Evolutionary conservation across 768 basidiomycete genomes (phyloP).

Genomic region (Phaffia australis): DNA sequence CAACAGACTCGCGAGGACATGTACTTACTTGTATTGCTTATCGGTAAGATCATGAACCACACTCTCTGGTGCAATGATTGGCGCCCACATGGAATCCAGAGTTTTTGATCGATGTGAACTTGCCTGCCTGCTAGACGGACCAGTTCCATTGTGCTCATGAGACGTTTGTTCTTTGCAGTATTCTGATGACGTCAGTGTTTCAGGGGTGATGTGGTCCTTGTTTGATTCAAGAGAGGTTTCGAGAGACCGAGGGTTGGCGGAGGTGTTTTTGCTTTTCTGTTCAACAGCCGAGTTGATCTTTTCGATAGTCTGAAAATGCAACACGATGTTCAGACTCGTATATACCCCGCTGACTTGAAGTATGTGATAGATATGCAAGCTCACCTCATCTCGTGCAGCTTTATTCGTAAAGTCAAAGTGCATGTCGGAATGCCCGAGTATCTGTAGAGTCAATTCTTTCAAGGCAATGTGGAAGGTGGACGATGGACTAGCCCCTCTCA

Average conservation of each 20-base stretch:
- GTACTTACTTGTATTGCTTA: not conserved
- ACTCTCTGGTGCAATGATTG: not conserved
- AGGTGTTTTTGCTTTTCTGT: not conserved
- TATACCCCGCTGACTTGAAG: too few species aligned
- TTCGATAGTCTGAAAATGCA: slow-evolving; percentile 33
- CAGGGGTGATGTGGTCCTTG: not conserved
- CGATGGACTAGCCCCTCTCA: slow-evolving; percentile 41
- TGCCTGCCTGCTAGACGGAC: too few species aligned
- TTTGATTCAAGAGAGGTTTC: not conserved
- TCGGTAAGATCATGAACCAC: not conserved
- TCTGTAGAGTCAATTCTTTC: slow-evolving; percentile 42
- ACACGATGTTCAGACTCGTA: too few species aligned
- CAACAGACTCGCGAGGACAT: not conserved
- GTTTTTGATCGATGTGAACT: not conserved
- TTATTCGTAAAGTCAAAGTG: slow-evolving; percentile 46
- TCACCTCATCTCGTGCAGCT: slow-evolving; percentile 41
- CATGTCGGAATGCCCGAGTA: slow-evolving; percentile 45
- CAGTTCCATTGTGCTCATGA: too few species aligned
- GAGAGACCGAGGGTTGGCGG: slow-evolving; percentile 15
- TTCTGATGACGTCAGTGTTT: not conserved
- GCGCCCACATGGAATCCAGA: not conserved
- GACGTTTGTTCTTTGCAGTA: too few species aligned
- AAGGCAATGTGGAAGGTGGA: slow-evolving; percentile 20
- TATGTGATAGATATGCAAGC: not conserved
- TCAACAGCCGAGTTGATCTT: slow-evolving; percentile 35